A percentile compares a stretch with the other conserved stretches of the same genome.
These are phyloP conservation scores for Globisporangium ultimum DNA, from an alignment of 352 stramenopile genomes.

Conservation along the genomic window DNA sequence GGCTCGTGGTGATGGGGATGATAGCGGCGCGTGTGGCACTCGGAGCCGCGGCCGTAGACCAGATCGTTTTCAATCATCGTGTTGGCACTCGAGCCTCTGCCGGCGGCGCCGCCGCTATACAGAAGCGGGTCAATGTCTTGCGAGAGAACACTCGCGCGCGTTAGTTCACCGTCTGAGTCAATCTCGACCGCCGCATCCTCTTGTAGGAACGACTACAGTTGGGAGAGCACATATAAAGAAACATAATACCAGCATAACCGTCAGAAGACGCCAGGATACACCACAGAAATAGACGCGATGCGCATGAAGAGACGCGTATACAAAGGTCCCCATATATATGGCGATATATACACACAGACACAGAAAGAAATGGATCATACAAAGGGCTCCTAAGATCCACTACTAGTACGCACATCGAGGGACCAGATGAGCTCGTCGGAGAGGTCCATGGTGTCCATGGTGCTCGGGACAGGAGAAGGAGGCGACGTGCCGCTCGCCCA, in stretches of 20 bases:
- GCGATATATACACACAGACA: not conserved
- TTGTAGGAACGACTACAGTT: slow-evolving; percentile 37
- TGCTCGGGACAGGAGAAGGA: not conserved
- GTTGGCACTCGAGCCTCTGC: not conserved
- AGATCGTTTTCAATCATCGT: slow-evolving; percentile 38
- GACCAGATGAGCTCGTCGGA: slow-evolving; percentile 70
- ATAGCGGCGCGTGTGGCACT: not conserved
- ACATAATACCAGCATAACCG: slow-evolving; percentile 8
- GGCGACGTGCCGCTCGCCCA: not conserved
- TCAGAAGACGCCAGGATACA: not conserved
- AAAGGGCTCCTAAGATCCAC: not conserved
- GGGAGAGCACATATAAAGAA: slow-evolving; percentile 4
- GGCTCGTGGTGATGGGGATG: not conserved
- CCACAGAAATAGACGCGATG: too few species aligned
- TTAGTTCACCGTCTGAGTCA: slow-evolving; percentile 28
- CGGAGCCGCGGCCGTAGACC: slow-evolving; percentile 34
- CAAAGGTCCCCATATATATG: slow-evolving; percentile 3
- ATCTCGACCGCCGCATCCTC: slow-evolving; percentile 26
- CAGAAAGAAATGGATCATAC: not conserved
- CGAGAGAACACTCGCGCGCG: slow-evolving; percentile 42
- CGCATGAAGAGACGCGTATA: too few species aligned
- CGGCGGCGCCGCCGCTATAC: not conserved
- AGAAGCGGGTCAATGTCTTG: slow-evolving; percentile 29
- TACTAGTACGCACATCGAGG: too few species aligned
- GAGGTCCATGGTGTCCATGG: slow-evolving; percentile 41